Evolutionary conservation across 768 basidiomycete genomes (phyloP), one percentile per base, ranked within the genome.

Genomic region (Xerocomellus chrysenteron): DNA sequence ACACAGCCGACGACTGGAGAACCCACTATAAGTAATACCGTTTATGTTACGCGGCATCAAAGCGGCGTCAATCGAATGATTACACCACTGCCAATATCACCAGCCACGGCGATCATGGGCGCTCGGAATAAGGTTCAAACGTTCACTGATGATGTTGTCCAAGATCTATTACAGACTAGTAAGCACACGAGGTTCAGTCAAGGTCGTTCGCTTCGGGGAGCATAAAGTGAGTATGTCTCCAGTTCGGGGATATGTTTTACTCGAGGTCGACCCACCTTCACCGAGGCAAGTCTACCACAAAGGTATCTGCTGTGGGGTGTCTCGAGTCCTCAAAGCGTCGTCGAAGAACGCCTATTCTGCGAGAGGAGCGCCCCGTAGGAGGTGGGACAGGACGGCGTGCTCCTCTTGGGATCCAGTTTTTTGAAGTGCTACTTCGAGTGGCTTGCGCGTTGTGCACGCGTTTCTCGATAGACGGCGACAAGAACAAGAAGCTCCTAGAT

Each of bases 181-280:
- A 35, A n/a, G 52, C 24, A 45, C 59, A 61, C 48, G 59, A 55
- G 59, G 59, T 39, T 56, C 44, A 28, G 36, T 48, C 41, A 26
- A 61, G 59, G 47, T 60, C 11, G 21, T 47, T 48, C 46, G 58
- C 58, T 44, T 59, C 19, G 7, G 11, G 17, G 32, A 28, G 32
- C 13, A 47, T 12, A 6, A 42, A 35, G 3, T 10, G n/a, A 30
- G 54, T 49, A 39, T 36, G 56, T 47, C 40, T 16, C 40, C 10
- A 1, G n/a, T 39, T 43, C 47, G 57, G 47, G 56, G 56, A 13
- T 44, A 48, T 32, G 30, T 36, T 28, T 41, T 4, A 37, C 24
- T 30, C 5, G 50, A 39, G 53, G 47, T 47, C 13, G 56, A 57
- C 54, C 55, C 56, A 57, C 55, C 42, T 28, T 12, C 10, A 32